Evolutionary conservation across 2,329 filamentous ascomycete species (phyloP).

Genomic region (Tolypocladium ophioglossoides): DNA sequence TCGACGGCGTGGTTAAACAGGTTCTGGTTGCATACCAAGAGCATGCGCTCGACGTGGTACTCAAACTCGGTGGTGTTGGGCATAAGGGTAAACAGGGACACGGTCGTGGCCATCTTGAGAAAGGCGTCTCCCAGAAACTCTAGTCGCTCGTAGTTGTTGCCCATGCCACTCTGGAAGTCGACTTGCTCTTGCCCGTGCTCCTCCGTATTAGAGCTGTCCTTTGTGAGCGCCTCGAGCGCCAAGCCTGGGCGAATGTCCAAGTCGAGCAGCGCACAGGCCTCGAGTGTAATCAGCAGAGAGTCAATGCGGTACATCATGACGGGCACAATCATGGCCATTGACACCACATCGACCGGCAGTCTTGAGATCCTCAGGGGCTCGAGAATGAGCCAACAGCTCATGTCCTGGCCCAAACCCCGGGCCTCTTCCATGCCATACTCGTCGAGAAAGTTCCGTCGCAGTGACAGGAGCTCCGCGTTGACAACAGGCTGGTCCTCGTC

Average conservation of each 20-base stretch:
- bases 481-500: conserved; percentile 70
- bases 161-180: conserved; percentile 77
- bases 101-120: conserved; percentile 90
- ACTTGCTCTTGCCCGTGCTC: conserved; percentile 58
- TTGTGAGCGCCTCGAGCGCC: conserved; percentile 83
- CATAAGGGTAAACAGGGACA: conserved; percentile 68
- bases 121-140: conserved; percentile 93
- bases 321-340: conserved; percentile 66
- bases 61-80: conserved; percentile 74
- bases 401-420: conserved; percentile 12
- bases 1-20: conserved; percentile 67
- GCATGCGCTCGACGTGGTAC: conserved; percentile 85
- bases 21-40: conserved; percentile 84
- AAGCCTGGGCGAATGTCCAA: conserved; percentile 55
- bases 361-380: conserved; percentile 68
- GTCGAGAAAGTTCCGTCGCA: conserved; percentile 78
- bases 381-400: conserved; percentile 57
- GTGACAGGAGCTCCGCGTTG: conserved; percentile 59
- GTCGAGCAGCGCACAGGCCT: conserved; percentile 57
- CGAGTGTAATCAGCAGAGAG: conserved; percentile 66
- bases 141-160: conserved; percentile 85
- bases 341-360: conserved; percentile 59
- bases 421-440: conserved; percentile 45
- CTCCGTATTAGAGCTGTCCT: conserved; percentile 77
- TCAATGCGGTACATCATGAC: conserved; percentile 80